Evolutionary conservation across 2,329 filamentous ascomycete species (phyloP).

Genomic region (Dendrostoma leiphaemia): DNA sequence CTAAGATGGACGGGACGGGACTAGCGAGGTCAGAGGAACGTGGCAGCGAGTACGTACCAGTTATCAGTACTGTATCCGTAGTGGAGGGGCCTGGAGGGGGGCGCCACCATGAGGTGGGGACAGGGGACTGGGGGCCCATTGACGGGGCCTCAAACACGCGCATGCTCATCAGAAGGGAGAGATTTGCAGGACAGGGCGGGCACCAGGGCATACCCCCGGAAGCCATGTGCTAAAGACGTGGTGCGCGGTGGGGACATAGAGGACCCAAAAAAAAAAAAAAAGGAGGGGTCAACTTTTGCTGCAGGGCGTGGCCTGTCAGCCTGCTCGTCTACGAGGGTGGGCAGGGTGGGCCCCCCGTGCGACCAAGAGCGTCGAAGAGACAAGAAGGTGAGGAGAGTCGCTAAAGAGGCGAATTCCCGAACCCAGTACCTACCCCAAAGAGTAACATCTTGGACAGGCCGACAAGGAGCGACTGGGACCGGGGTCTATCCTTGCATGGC

Average conservation of each 20-base stretch:
- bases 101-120: background rate
- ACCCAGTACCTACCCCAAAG: no score
- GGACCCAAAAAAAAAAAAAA: no score
- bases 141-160: constrained; percentile 1
- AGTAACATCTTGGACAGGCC: no score
- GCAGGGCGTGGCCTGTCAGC: no score
- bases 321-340: no score
- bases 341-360: constrained; percentile 1
- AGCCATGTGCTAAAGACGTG: constrained; percentile 21
- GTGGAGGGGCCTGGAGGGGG: background rate
- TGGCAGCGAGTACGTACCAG: no score
- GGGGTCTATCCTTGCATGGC: constrained; percentile 3
- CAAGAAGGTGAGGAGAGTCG: background rate
- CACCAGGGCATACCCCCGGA: constrained; percentile 15
- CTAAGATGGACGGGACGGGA: no score
- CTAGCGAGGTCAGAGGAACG: background rate
- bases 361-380: no score
- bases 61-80: no score
- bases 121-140: no score
- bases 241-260: constrained; percentile 16
- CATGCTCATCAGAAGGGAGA: constrained; percentile 10
- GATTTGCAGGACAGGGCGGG: constrained; percentile 17
- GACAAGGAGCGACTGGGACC: no score
- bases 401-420: constrained; percentile 1
- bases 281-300: constrained; percentile 1